phyloP scores from a whole-genome alignment of 2,329 filamentous ascomycete genomes.

The Epichloe gansuensis region DNA sequence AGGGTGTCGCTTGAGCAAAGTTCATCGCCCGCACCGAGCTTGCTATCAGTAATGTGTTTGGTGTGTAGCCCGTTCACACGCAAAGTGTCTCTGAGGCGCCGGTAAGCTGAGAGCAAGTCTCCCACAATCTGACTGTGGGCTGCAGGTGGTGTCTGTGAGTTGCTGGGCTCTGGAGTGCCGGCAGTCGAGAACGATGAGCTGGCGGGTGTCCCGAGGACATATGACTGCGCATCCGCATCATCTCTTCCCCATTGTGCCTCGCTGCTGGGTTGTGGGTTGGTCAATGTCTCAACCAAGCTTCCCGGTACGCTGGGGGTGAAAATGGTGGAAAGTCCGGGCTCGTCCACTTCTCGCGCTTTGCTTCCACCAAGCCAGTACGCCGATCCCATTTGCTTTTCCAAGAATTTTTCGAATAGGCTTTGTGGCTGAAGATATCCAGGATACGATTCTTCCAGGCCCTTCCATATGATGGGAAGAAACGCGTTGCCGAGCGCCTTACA shows the following conservation, averaged over 20 bases:
- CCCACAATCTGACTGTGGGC: constrained; percentile 22
- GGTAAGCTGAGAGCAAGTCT: constrained; percentile 49
- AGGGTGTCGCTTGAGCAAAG: constrained; percentile 45
- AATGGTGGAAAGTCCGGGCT: constrained; percentile 17
- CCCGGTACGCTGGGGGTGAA: constrained; percentile 25
- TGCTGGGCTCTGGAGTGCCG: constrained; percentile 13
- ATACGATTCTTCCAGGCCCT: constrained; percentile 74
- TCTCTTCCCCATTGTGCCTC: constrained; percentile 29
- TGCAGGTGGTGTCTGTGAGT: constrained; percentile 5
- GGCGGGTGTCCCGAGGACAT: constrained; percentile 25
- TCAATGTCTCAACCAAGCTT: constrained; percentile 23
- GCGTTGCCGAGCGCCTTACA: constrained; percentile 95
- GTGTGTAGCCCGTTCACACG: constrained; percentile 38
- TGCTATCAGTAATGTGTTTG: constrained; percentile 20
- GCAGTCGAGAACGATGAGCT: constrained; percentile 29
- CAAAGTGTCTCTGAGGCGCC: constrained; percentile 46
- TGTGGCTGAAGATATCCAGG: constrained; percentile 55
- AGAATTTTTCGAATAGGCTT: constrained; percentile 53
- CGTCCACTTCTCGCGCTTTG: constrained; percentile 23
- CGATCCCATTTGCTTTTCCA: constrained; percentile 43
- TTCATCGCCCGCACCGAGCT: constrained; percentile 25
- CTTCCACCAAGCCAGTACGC: constrained; percentile 28
- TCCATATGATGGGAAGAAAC: constrained; percentile 93
- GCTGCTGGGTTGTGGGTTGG: constrained; percentile 24
- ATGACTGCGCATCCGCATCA: constrained; percentile 21